Base-by-base conservation (phyloP, 352 stramenopile genomes). In the Phytophthora multivora region DNA sequence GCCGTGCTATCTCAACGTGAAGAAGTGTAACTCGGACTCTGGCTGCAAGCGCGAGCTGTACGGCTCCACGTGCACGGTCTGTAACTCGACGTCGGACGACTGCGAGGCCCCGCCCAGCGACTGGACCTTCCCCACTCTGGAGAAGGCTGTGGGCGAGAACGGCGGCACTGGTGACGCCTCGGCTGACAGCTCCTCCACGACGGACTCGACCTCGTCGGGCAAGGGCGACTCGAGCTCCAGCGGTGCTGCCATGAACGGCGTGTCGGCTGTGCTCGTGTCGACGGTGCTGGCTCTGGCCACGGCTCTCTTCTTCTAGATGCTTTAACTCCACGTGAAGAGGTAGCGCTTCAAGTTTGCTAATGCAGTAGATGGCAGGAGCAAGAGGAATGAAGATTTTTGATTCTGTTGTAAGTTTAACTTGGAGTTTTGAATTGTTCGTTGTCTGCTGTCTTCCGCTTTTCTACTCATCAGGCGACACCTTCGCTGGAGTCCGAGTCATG, bases 31-130 rank as follows among this genome's bases (percentile, higher is more conserved):
- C 59, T 61, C 66, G 7, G 55, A 77, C 16, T 51, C 41, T 45
- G 83, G 83, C 51, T 90, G 83, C 68, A 76, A 77, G 51, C 80
- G 80, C 28, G 79, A 89, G 51, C 66, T 81, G 25, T 88, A 76
- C 36, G 79, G 73, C 49, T 82, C 86, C 48, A 77, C 82, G 52
- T 92, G 83, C 63, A 76, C 73, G 28, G 74, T 84, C 12, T 90
- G 80, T 67, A 82, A 73, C 47, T 73, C 79, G 36, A 70, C 70
- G 0, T 75, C 67, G 42, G 66, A 66, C 45, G 74, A 42, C 33
- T 88, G 80, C 50, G 65, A 81, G 46, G 59, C 66, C 5, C 49
- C 76, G 3, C 71, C 73, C 0, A 81, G 71, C 45, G 57, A 74
- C 66, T 86, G 70, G 69, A 80, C 45, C 15, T 88, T 83, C 64